phyloP scores from a whole-genome alignment of 768 basidiomycete genomes.

The Strobilomyces echinocephalus region DNA sequence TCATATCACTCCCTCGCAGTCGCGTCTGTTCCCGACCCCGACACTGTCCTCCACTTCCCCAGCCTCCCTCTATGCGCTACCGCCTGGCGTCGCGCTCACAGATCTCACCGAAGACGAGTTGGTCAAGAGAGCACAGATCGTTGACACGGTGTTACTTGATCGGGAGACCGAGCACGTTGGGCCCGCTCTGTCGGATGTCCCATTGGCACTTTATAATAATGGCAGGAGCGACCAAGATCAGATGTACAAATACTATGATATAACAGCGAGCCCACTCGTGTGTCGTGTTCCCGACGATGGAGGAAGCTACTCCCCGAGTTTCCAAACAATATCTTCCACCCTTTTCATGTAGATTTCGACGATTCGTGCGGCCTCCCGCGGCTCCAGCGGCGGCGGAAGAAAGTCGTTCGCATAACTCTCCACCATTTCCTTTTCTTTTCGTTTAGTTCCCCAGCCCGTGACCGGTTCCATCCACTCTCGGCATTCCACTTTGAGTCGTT shows the following conservation, averaged over 20 bases:
- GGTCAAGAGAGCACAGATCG: no score
- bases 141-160: conserved; percentile 39
- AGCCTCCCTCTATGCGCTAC: no score
- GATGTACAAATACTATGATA: no score
- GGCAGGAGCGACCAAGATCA: no score
- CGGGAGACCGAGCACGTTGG: no score
- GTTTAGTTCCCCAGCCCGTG: conserved; percentile 18
- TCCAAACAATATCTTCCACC: conserved; percentile 25
- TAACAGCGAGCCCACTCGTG: no score
- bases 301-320: conserved; percentile 25
- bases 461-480: no score
- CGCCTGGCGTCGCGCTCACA: conserved; percentile 54
- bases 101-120: conserved; percentile 71
- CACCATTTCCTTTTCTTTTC: conserved; percentile 18
- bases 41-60: conserved; percentile 48
- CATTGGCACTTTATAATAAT: no score
- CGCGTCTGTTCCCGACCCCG: conserved; percentile 59
- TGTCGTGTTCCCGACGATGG: background rate
- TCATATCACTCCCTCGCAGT: conserved; percentile 57
- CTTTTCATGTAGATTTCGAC: conserved; percentile 23
- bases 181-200: no score
- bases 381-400: conserved; percentile 13
- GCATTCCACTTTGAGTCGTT: conserved; percentile 6
- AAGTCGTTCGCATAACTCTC: conserved; percentile 21
- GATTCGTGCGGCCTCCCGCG: conserved; percentile 9